Conservation (phyloP, 2,329 filamentous ascomycete genomes). For the Berkeleyomyces basicola region DNA sequence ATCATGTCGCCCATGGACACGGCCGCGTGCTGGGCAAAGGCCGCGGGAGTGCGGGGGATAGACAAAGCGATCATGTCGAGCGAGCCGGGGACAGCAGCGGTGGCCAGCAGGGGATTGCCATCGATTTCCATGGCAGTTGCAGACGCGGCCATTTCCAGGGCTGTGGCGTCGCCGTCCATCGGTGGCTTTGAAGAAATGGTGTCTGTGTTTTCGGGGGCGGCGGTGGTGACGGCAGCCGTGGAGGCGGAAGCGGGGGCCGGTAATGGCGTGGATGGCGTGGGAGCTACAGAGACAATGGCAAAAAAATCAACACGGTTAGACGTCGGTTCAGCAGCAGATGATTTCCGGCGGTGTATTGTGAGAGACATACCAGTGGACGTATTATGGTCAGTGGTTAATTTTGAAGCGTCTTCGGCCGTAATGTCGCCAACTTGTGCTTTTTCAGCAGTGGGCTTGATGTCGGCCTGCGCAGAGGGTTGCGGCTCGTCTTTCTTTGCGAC, state of each 20-base stretch:
- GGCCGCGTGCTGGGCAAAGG: conserved; percentile 11
- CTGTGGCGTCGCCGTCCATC: neutral
- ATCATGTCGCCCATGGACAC: conserved; percentile 1
- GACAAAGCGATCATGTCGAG: conserved; percentile 7
- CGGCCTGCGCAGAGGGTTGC: neutral
- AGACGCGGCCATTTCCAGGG: neutral
- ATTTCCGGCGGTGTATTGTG: too few relatives aligned
- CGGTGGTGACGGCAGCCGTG: neutral
- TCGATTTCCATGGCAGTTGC: conserved; percentile 1
- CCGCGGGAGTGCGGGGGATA: conserved; percentile 10
- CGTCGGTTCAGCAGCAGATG: neutral
- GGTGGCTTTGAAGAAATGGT: neutral
- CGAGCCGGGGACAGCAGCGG: neutral
- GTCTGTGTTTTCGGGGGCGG: neutral
- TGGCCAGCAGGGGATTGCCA: neutral
- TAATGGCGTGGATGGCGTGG: neutral
- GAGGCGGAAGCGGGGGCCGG: neutral
- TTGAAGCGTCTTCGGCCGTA: neutral
- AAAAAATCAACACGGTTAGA: neutral
- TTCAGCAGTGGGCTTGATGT: neutral
- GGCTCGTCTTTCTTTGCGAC: neutral
- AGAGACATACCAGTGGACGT: neutral
- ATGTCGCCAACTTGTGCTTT: neutral
- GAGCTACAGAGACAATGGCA: neutral
- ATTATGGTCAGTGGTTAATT: neutral